phyloP scores from a whole-genome alignment of 2,329 filamentous ascomycete genomes.

The Aureobasidium pullulans region DNA sequence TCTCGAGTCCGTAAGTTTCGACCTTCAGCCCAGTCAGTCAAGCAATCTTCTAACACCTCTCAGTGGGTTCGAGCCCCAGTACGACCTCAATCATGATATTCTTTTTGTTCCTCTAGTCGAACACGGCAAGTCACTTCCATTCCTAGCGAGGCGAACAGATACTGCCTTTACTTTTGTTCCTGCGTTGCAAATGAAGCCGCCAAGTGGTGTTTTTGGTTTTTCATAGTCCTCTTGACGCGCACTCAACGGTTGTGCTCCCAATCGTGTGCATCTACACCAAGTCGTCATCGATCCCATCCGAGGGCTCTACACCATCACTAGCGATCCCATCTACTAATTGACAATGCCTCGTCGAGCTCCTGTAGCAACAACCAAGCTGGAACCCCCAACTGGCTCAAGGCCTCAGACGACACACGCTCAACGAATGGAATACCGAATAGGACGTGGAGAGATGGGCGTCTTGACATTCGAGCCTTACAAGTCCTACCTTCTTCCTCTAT shows the following conservation, averaged over 20 bases:
- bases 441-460: conserved; percentile 54
- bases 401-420: conserved; percentile 24
- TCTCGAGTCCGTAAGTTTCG: conserved; percentile 7
- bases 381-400: not conserved
- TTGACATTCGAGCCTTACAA: conserved; percentile 59
- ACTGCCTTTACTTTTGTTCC: too few species aligned
- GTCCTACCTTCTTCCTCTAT: conserved; percentile 50
- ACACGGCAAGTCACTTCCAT: too few species aligned
- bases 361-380: not conserved
- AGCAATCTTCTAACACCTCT: not conserved
- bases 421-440: conserved; percentile 49
- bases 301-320: too few species aligned
- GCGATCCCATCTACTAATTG: too few species aligned
- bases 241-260: too few species aligned
- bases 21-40: not conserved
- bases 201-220: not conserved
- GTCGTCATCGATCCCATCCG: too few species aligned
- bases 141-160: too few species aligned
- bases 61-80: conserved; percentile 13
- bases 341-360: conserved; percentile 10
- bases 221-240: too few species aligned
- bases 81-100: not conserved
- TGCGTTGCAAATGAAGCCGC: not conserved
- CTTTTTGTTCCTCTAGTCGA: not conserved
- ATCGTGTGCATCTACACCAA: too few species aligned